Evolutionary conservation across 768 basidiomycete genomes (phyloP).

Genomic region (Fomitopsis serialis): DNA sequence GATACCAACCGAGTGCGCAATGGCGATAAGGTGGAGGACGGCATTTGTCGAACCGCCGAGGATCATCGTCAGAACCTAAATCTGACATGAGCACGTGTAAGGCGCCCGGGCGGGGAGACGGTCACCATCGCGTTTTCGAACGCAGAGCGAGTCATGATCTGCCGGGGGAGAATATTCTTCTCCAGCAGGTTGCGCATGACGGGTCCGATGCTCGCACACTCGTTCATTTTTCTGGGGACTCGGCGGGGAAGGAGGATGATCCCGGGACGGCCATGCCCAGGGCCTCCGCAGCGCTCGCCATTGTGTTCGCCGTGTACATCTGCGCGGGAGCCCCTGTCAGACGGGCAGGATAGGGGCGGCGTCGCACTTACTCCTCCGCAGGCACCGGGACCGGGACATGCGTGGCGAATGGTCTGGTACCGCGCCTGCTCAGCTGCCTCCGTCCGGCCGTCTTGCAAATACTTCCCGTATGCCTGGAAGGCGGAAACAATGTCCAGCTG

Average conservation of each 20-base stretch:
- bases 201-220: conserved; percentile 75
- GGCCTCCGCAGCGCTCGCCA: conserved; percentile 94
- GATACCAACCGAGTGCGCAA: conserved; percentile 94
- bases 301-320: conserved; percentile 99
- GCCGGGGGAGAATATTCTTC: conserved; percentile 86
- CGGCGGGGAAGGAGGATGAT: conserved; percentile 95
- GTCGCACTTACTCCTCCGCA: conserved; percentile 83
- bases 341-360: background rate
- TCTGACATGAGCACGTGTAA: background rate
- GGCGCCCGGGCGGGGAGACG: conserved; percentile 9
- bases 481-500: conserved; percentile 95
- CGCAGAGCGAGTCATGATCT: conserved; percentile 95
- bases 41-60: conserved; percentile 98
- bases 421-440: conserved; percentile 76
- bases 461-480: conserved; percentile 97
- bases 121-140: conserved; percentile 97
- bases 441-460: conserved; percentile 84
- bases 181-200: conserved; percentile 86
- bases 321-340: conserved; percentile 24
- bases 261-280: conserved; percentile 96
- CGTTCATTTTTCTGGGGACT: conserved; percentile 78
- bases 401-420: conserved; percentile 83
- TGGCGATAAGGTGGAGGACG: conserved; percentile 93
- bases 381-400: conserved; percentile 96
- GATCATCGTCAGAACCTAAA: conserved; percentile 89